Evolutionary conservation across 805 yeast species (phyloP).

Genomic region (Yarrowia divulgata): DNA sequence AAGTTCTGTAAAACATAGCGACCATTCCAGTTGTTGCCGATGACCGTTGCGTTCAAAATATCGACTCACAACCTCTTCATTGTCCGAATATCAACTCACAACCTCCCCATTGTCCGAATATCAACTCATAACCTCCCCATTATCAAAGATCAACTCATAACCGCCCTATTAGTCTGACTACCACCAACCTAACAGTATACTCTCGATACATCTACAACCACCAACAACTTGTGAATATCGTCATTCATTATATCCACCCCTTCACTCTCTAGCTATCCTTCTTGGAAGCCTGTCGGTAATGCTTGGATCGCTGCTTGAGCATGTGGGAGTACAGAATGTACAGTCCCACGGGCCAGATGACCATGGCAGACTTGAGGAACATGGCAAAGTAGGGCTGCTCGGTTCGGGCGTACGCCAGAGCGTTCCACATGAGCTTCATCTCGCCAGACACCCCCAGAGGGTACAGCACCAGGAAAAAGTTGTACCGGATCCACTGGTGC

Average conservation of each 20-base stretch:
- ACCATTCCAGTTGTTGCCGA: no score
- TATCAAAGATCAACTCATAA: no score
- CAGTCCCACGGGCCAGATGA: slow-evolving; percentile 84
- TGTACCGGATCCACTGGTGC: slow-evolving; percentile 80
- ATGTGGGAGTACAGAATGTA: slow-evolving; percentile 84
- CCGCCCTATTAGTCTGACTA: no score
- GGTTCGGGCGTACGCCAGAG: slow-evolving; percentile 69
- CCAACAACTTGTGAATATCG: not conserved
- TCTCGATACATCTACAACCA: no score
- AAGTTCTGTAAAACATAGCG: no score
- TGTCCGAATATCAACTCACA: no score
- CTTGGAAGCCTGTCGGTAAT: slow-evolving; percentile 16
- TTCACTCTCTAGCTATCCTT: not conserved
- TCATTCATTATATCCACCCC: not conserved
- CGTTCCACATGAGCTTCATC: slow-evolving; percentile 68
- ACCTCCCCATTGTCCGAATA: no score
- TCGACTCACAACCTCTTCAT: no score
- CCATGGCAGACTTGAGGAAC: slow-evolving; percentile 63
- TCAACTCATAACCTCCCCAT: no score
- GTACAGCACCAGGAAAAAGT: slow-evolving; percentile 79
- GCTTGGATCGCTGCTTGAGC: slow-evolving; percentile 72
- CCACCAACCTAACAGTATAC: no score
- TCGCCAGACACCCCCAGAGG: slow-evolving; percentile 95
- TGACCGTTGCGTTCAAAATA: no score
- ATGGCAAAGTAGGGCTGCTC: slow-evolving; percentile 59